Base-by-base conservation (phyloP, 78 protist genomes). In the Andalucia godoyi region DNA sequence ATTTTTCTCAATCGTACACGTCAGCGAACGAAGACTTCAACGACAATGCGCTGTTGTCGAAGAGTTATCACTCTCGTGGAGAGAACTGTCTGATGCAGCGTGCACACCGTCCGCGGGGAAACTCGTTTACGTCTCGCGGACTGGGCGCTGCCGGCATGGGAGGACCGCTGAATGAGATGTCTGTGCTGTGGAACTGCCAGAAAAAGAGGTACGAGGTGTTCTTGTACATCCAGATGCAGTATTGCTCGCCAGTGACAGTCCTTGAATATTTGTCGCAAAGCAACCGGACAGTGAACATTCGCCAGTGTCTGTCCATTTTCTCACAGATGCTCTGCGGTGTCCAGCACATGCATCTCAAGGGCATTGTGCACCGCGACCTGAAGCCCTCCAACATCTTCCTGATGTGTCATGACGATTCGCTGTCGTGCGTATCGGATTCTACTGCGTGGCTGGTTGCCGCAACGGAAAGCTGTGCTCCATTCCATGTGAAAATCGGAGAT, bases 401-500 rank as follows among this genome's bases (percentile, higher is more conserved):
- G 21, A 46, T 46, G 21, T 46, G 21, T 46, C 21, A 18, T 18
- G 21, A 21, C 60, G 25, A 55, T 18, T 18, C 21, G 21, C n/a
- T n/a, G n/a, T n/a, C n/a, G n/a, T n/a, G n/a, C n/a, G n/a, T n/a
- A n/a, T n/a, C n/a, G n/a, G n/a, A n/a, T n/a, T n/a, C n/a, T n/a
- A n/a, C n/a, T n/a, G n/a, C n/a, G n/a, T n/a, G n/a, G n/a, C n/a
- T n/a, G n/a, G n/a, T n/a, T n/a, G n/a, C n/a, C n/a, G n/a, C n/a
- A n/a, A n/a, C n/a, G n/a, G n/a, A n/a, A n/a, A n/a, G n/a, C n/a
- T n/a, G n/a, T n/a, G n/a, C n/a, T n/a, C n/a, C n/a, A n/a, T 21
- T 21, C 54, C 21, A 55, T 21, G 21, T 55, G 21, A 55, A 55
- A 55, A 55, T 55, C 21, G 60, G 60, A 30, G 60, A 55, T 55